These are phyloP conservation scores for Gelatoporia subvermispora DNA, from an alignment of 768 basidiomycete genomes.

Conservation along the genomic window DNA sequence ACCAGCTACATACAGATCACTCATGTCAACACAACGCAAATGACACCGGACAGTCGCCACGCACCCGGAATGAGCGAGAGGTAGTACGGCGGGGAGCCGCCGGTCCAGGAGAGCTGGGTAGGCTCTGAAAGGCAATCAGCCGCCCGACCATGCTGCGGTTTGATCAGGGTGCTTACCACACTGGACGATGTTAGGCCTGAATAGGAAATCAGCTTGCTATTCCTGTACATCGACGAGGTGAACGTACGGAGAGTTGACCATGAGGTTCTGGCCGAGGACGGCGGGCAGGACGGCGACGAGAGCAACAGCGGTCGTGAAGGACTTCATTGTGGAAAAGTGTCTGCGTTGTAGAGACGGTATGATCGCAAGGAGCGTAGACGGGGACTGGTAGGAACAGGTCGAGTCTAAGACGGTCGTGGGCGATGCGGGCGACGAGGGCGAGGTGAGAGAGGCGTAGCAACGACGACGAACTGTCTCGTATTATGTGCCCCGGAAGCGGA, in stretches of 20 bases:
- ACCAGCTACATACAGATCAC: constrained; percentile 35
- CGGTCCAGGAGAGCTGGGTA: constrained; percentile 46
- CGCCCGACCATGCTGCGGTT: no score
- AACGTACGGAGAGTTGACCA: constrained; percentile 69
- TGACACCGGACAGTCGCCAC: constrained; percentile 10
- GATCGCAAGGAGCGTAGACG: neutral
- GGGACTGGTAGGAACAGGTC: neutral
- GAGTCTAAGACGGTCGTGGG: neutral
- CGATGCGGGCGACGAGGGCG: no score
- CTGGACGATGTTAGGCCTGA: constrained; percentile 35
- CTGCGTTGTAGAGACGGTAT: constrained; percentile 1
- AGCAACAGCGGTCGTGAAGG: constrained; percentile 24
- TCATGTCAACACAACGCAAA: neutral
- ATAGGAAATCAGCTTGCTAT: neutral
- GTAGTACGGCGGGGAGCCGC: constrained; percentile 53
- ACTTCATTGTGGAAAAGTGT: constrained; percentile 29
- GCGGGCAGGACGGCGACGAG: constrained; percentile 28
- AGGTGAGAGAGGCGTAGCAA: no score
- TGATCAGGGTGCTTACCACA: constrained; percentile 42
- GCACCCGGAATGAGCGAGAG: constrained; percentile 58
- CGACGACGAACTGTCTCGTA: neutral
- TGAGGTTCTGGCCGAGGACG: constrained; percentile 35
- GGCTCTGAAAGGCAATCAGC: constrained; percentile 44
- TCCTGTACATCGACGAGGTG: neutral
- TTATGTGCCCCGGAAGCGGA: neutral